phyloP scores from a whole-genome alignment of 345 rosid genomes.

The Raphanus raphanistrum region DNA sequence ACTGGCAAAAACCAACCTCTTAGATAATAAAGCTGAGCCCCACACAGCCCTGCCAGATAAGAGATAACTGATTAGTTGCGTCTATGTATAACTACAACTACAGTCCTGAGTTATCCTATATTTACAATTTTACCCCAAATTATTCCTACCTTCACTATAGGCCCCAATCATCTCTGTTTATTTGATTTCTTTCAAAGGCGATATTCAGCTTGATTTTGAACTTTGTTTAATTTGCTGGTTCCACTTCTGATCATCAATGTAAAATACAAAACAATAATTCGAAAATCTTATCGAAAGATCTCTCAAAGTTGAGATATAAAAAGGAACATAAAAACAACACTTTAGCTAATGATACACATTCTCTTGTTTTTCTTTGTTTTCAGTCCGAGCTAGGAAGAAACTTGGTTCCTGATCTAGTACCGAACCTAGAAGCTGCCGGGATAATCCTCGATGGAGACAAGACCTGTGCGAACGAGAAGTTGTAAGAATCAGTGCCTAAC shows the following conservation, averaged over 20 bases:
- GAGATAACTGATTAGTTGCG: background rate
- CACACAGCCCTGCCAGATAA: background rate
- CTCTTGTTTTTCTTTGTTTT: slow-evolving; percentile 11
- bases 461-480: slow-evolving; percentile 60
- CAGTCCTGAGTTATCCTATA: background rate
- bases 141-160: background rate
- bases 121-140: background rate
- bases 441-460: slow-evolving; percentile 68
- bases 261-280: too few relatives aligned
- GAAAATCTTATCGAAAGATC: too few relatives aligned
- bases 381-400: slow-evolving; percentile 76
- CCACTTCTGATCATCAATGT: too few relatives aligned
- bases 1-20: background rate
- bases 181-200: background rate
- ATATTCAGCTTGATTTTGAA: background rate
- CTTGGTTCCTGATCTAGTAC: slow-evolving; percentile 61
- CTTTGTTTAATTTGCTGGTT: background rate
- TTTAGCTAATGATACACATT: background rate
- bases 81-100: background rate
- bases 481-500: slow-evolving; percentile 80
- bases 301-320: background rate
- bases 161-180: background rate
- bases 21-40: background rate
- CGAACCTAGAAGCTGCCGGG: slow-evolving; percentile 58
- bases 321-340: background rate